These are phyloP conservation scores for Pichia sp. DNA, from an alignment of 1,139 yeast genomes.

Conservation along the genomic window DNA sequence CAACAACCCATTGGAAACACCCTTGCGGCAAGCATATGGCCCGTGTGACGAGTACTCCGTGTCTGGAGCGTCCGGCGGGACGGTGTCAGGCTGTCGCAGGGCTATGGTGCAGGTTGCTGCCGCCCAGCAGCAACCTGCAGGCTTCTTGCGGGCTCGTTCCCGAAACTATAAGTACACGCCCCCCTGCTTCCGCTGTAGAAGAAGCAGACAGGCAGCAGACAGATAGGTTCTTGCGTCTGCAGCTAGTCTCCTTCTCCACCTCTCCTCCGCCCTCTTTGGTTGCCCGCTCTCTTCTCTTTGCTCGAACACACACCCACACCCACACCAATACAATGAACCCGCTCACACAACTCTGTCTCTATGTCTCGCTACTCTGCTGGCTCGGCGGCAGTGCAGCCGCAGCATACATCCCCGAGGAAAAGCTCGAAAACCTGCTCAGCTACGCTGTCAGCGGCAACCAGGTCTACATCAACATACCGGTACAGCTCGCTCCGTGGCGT, in stretches of 20 bases:
- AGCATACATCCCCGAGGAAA: not conserved
- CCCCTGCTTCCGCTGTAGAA: not conserved
- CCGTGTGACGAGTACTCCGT: not conserved
- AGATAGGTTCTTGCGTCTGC: not conserved
- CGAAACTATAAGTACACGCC: not conserved
- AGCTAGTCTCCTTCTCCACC: not conserved
- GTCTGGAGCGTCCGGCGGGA: not conserved
- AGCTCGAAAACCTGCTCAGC: not conserved
- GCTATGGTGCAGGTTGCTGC: too few species aligned
- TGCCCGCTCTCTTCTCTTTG: not conserved
- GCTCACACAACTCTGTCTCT: not conserved
- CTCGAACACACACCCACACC: not conserved
- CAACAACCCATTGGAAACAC: not conserved
- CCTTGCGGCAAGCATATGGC: not conserved
- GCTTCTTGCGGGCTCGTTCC: not conserved
- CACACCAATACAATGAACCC: not conserved
- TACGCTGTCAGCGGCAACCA: not conserved
- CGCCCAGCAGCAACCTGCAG: too few species aligned
- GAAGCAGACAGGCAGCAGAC: not conserved
- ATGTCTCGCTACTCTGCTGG: not conserved
- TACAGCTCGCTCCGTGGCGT: constrained; percentile 1
- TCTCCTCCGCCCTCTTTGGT: not conserved
- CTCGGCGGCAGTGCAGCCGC: not conserved
- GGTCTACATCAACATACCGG: constrained; percentile 3
- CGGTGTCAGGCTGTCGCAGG: too few species aligned